phyloP scores from a whole-genome alignment of 768 basidiomycete species.

The Sistotremastrum suecicum region DNA sequence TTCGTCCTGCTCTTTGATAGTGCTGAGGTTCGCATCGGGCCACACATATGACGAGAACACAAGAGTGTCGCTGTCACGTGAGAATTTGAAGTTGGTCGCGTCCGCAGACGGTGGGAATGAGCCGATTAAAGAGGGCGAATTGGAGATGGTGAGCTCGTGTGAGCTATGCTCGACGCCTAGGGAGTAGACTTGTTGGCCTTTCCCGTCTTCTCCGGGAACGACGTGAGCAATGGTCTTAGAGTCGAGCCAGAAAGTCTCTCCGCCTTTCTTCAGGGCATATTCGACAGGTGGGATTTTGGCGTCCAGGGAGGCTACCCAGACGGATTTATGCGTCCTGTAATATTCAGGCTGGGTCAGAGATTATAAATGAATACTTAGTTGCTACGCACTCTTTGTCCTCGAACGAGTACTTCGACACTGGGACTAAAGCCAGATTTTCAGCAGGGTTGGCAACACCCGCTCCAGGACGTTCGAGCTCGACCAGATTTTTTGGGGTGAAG shows the following conservation, averaged over 20 bases:
- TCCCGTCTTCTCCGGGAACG: constrained; percentile 35
- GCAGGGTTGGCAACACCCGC: constrained; percentile 48
- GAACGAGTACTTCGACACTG: constrained; percentile 56
- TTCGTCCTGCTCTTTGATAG: constrained; percentile 56
- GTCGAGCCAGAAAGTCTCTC: constrained; percentile 71
- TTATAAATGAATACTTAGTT: neutral
- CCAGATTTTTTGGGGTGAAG: constrained; percentile 59
- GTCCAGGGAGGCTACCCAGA: constrained; percentile 47
- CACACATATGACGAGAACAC: constrained; percentile 82
- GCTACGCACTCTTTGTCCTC: constrained; percentile 53
- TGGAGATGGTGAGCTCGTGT: constrained; percentile 12
- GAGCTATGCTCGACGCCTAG: constrained; percentile 36
- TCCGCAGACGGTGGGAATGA: constrained; percentile 55
- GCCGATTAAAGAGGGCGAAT: constrained; percentile 33
- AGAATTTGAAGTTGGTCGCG: constrained; percentile 53
- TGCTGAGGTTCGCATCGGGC: constrained; percentile 54
- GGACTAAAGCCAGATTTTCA: constrained; percentile 55
- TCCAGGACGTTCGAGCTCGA: constrained; percentile 55
- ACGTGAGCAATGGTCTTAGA: constrained; percentile 56
- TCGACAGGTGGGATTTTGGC: constrained; percentile 34
- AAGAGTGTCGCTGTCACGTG: constrained; percentile 38
- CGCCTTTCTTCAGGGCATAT: constrained; percentile 46
- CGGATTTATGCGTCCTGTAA: constrained; percentile 53
- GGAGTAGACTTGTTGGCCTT: constrained; percentile 43
- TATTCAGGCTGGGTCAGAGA: neutral